Evolutionary conservation across 129 eudicot species (phyloP), one percentile per base, ranked within the genome.

Genomic region (Gnaphalium uliginosum): DNA sequence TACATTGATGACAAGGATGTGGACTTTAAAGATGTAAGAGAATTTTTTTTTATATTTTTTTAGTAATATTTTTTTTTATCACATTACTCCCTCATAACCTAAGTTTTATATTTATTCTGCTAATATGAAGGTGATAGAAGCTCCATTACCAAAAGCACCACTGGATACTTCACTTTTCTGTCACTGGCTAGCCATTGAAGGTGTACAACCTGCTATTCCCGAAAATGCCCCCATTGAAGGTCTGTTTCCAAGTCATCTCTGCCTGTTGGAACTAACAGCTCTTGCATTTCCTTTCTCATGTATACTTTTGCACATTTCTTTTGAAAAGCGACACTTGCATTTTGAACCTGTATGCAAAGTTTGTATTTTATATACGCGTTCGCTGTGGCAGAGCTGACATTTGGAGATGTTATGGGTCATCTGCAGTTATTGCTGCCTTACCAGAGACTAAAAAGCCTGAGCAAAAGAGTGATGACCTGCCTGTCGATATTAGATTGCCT

Each of bases 121-220:
- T 73, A 23, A 51, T 37, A 35, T 57, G 18, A 70, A 87, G 89
- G 85, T 87, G 37, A 88, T 88, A 48, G 93, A 88, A 81, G 93
- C 93, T 79, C 93, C 93, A 78, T 80, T 88, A 67, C 93, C 93
- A 39, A 88, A 88, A 86, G 93, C 90, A 78, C 90, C 93, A 30
- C 78, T 88, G 19, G 93, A 88, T 71, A 88, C 90, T 39, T 81
- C 90, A 66, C 73, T 88, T 30, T 68, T 81, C 68, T 86, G 93
- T 74, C 93, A 88, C 25, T 88, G 93, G 93, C 68, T 88, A 57
- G 93, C 93, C 57, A 88, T 88, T 65, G 93, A 88, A 83, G 93
- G 93, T 43, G 88, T 88, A 77, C 90, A 86, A 72, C 93, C 93
- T 65, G 88, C 93, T 35, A 88, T 88, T 81, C 93, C 90, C 13